Evolutionary conservation across 2,329 filamentous ascomycete genomes (phyloP), one percentile per base, ranked within the genome.

Genomic region (Xylariomycetidae sp.): DNA sequence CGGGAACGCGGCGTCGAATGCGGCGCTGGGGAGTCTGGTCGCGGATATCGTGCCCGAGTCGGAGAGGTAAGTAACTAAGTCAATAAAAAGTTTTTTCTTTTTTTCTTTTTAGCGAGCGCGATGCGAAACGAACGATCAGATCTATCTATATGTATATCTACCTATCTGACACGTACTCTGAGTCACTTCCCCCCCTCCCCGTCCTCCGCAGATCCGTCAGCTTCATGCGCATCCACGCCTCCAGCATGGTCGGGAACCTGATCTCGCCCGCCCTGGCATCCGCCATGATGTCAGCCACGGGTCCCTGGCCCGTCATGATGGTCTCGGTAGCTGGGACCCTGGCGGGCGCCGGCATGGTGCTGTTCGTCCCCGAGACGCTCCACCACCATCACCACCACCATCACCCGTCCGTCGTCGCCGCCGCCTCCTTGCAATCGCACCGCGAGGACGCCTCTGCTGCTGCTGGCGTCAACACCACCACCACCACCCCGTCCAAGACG

Each of bases 1-100:
- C 4, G 63, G 62, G 2, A 50, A 55, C 29, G 48, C 54, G 4
- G 56, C 60, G 6, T 31, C 55, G 2, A 18, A 34, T 1, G 57
- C 59, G 18, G 47, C 51, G 5, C 40, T 64, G 14, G 54, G 49
- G 23, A 57, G 59, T 14, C 61, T 64, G 26, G 45, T 54, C 6
- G 56, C 54, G 11, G 63, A 66, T 40, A 45, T 65, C 12, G 52
- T 59, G 1, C 52, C 56, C 2, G 58, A 63, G 22, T 54, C 53
- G 6, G 50, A 54, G 19, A 59, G 61, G 62, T 62, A 40, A 20
- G 45, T n/a, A n/a, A n/a, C n/a, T n/a, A n/a, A n/a, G n/a, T n/a
- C n/a, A n/a, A n/a, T n/a, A n/a, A n/a, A n/a, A n/a, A n/a, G n/a
- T n/a, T n/a, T 41, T 4, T 18, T 28, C 13, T 27, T 27, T 6